Evolutionary conservation across 23 red algal genomes (phyloP).

Genomic region (Gracilaria caudata): DNA sequence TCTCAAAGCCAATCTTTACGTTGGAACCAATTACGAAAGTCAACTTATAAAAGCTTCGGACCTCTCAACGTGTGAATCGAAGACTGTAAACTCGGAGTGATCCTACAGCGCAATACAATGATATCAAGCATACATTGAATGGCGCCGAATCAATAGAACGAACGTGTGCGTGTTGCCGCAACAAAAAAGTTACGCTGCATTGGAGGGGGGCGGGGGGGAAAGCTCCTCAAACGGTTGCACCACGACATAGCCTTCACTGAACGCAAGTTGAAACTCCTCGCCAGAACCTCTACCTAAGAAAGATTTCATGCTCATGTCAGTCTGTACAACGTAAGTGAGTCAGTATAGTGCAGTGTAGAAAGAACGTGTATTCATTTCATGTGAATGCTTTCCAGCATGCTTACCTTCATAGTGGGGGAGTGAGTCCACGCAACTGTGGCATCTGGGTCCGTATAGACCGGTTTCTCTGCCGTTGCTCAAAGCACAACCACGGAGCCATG

Average conservation of each 20-base stretch:
- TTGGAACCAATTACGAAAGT: no score
- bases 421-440: constrained; percentile 33
- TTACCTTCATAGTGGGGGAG: background rate
- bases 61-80: no score
- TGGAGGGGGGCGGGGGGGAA: no score
- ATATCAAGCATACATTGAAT: no score
- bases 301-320: constrained; percentile 2
- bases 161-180: no score
- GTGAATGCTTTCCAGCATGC: background rate
- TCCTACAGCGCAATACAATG: no score
- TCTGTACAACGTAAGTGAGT: background rate
- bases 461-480: background rate
- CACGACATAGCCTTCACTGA: constrained; percentile 4
- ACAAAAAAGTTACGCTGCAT: no score
- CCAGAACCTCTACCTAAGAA: constrained; percentile 5
- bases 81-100: no score
- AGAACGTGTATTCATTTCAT: background rate
- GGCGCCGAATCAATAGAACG: no score
- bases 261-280: constrained; percentile 10
- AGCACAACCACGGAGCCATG: constrained; percentile 1
- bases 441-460: constrained; percentile 22
- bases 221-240: constrained; percentile 31
- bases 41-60: no score
- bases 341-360: background rate
- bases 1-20: no score